Conservation (phyloP, 2,329 filamentous ascomycete genomes). For the Tolypocladium capitatum region DNA sequence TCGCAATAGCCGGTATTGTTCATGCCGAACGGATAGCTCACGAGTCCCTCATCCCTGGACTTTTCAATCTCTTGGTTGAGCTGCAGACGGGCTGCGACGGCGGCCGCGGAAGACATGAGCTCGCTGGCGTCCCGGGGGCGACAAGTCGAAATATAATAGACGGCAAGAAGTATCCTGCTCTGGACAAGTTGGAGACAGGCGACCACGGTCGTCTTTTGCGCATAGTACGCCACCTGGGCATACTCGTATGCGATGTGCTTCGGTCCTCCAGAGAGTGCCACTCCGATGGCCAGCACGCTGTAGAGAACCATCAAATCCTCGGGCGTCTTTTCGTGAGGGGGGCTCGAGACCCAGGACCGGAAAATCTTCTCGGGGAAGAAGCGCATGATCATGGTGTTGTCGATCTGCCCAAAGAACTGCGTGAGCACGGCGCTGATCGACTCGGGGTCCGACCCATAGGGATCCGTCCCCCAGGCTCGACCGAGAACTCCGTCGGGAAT, state of each 20-base stretch:
- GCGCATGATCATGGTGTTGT: slow-evolving; percentile 26
- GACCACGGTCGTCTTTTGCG: slow-evolving; percentile 20
- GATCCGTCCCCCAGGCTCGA: slow-evolving; percentile 36
- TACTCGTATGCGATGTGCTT: slow-evolving; percentile 25
- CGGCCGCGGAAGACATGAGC: slow-evolving; percentile 47
- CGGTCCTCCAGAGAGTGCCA: slow-evolving; percentile 24
- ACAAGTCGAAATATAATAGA: slow-evolving; percentile 52
- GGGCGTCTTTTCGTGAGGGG: slow-evolving; percentile 22
- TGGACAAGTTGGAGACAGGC: slow-evolving; percentile 49
- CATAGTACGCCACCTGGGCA: slow-evolving; percentile 42
- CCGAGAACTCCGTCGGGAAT: slow-evolving; percentile 35
- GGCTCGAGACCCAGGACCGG: slow-evolving; percentile 21
- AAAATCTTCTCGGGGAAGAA: slow-evolving; percentile 28
- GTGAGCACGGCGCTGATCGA: slow-evolving; percentile 24
- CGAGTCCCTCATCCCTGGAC: slow-evolving; percentile 24
- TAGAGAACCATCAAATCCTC: slow-evolving; percentile 34
- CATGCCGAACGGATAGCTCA: slow-evolving; percentile 42
- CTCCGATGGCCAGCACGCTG: slow-evolving; percentile 27
- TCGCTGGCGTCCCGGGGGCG: slow-evolving; percentile 50
- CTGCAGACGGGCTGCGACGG: slow-evolving; percentile 43
- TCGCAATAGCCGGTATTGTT: slow-evolving; percentile 47
- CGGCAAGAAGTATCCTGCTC: slow-evolving; percentile 49
- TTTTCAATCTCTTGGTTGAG: slow-evolving; percentile 49
- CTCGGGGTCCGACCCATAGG: slow-evolving; percentile 30
- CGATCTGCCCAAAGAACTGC: slow-evolving; percentile 28